These are phyloP conservation scores for Drechslerella coelobrocha DNA, from an alignment of 2,329 filamentous ascomycete species.

Conservation along the genomic window DNA sequence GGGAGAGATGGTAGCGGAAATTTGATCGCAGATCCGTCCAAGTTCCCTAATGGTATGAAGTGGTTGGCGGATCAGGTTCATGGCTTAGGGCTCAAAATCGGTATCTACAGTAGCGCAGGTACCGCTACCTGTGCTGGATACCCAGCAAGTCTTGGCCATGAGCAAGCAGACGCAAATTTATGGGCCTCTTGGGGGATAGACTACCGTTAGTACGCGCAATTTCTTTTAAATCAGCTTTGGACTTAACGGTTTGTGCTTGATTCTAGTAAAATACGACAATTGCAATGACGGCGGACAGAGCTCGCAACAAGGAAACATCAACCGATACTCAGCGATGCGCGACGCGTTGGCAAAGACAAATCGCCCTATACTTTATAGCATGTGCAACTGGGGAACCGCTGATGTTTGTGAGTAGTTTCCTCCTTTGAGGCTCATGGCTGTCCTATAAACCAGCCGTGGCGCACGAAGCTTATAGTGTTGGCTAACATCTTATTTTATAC, in stretches of 20 bases:
- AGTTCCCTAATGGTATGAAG: slow-evolving; percentile 52
- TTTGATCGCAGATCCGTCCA: slow-evolving; percentile 32
- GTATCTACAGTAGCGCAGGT: slow-evolving; percentile 54
- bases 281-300: slow-evolving; percentile 61
- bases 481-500: background rate
- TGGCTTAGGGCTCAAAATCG: slow-evolving; percentile 44
- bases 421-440: background rate
- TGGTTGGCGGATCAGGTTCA: slow-evolving; percentile 50
- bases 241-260: background rate
- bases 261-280: slow-evolving; percentile 57
- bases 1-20: slow-evolving; percentile 54
- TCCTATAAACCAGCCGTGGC: background rate
- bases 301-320: slow-evolving; percentile 58
- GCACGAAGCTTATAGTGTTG: background rate
- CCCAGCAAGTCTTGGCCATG: slow-evolving; percentile 39
- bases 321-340: slow-evolving; percentile 57
- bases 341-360: slow-evolving; percentile 57
- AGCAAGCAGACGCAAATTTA: slow-evolving; percentile 49
- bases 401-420: slow-evolving; percentile 50
- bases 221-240: too few relatives aligned
- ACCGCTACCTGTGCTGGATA: slow-evolving; percentile 32
- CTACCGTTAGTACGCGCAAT: slow-evolving; percentile 13
- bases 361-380: slow-evolving; percentile 56
- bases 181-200: slow-evolving; percentile 34
- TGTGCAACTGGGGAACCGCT: slow-evolving; percentile 59